Base-by-base conservation (phyloP, 495 filamentous ascomycete genomes). In the Aspergillus hancockii region DNA sequence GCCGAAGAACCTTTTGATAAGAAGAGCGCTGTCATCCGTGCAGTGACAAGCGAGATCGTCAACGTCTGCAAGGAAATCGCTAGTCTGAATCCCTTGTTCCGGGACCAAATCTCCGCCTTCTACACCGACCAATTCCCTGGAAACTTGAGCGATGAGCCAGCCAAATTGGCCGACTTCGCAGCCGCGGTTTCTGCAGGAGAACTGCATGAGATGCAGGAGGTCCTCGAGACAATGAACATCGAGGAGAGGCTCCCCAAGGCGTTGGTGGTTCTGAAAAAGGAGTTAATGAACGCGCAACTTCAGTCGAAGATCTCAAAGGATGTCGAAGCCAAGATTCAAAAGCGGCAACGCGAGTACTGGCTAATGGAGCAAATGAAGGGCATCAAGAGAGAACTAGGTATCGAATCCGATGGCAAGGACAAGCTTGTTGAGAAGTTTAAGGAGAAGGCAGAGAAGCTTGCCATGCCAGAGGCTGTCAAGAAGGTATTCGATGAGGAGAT, bases 291-390 rank as follows among this genome's bases (percentile, higher is more conserved):
- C 59, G 94, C 94, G 4, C 90, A 99, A 69, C 82, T 99, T 5
- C 93, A 97, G 66, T 91, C 89, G 30, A 98, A 97, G 80, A 99
- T 99, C 47, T 91, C 91, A 45, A 98, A 97, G 75, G 94, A 99
- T 68, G 94, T 99, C 22, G 95, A 99, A 72, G 89, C 82, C 60
- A 97, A 96, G 76, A 99, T 99, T 58, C 93, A 95, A 65, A 97
- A 98, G 76, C 88, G 94, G 12, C 94, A 99, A 69, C 87, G 94
- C 30, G 95, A 99, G 67, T 99, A 99, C 77, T 99, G 91, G 91
- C 78, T 99, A 19, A 93, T 94, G 91, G 94, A 99, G 72, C 95
- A 99, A 67, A 95, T 98, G 93, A 98, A 97, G 76, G 95, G 92
- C n/a, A 98, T 99, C 67, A 87, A 90, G 59, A 82, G 93, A 54